Evolutionary conservation across 106 monocot species (phyloP), one percentile per base, ranked within the genome.

Genomic region (Dioscorea alata): DNA sequence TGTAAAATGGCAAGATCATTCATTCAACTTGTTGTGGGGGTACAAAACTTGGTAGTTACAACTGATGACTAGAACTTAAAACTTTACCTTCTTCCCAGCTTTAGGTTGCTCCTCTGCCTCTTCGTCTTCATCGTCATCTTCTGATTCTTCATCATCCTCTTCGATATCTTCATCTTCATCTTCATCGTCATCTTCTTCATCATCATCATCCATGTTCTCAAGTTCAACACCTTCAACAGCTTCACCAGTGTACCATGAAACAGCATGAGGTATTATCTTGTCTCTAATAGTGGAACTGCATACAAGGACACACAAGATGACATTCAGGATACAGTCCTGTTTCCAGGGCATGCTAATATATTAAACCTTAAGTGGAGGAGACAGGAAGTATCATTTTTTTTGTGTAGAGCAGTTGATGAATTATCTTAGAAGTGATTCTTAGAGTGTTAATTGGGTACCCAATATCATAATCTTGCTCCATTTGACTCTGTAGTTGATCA

Each of bases 391-490:
- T n/a, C n/a, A n/a, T n/a, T n/a, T n/a, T n/a, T n/a, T n/a, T n/a
- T n/a, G n/a, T n/a, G n/a, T n/a, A 62, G 31, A 62, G 12, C 33
- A 24, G 16, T 14, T 28, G 16, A 28, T 25, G 31, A 24, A 7
- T 2, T 24, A 62, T 61, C 34, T 34, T 35, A 42, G 12, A 48
- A 70, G 24, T 18, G 20, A 13, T 48, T 17, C 42, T 61, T 7
- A 34, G 7, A 7, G 34, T 34, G 34, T 7, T 4, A 34, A 7
- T 3, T 4, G 34, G 3, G 34, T 64, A 77, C 82, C 82, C 82
- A 62, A 82, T 70, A 57, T 82, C 82, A 74, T 82, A 82, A 74
- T 82, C 82, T 54, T 77, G 82, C 66, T 82, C 82, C 82, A 82
- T 69, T 73, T 70, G 65, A 64, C 61, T 66, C 34, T 82, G 73